These are phyloP conservation scores for Crotalaria pallida DNA, from an alignment of 306 rosid species.

Conservation along the genomic window DNA sequence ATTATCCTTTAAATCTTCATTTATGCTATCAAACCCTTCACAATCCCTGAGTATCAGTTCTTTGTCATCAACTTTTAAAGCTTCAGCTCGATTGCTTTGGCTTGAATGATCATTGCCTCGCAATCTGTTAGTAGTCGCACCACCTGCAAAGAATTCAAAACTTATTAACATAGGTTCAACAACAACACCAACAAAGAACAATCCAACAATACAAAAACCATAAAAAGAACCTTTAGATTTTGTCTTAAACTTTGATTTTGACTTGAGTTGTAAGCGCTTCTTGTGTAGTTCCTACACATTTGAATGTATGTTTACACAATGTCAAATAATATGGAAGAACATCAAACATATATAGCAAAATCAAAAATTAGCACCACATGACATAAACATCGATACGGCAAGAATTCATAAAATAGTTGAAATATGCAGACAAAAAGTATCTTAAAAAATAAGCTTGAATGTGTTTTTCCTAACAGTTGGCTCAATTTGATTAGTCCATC, in stretches of 20 bases:
- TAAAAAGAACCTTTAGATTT: constrained; percentile 43
- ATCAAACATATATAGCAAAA: background rate
- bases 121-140: constrained; percentile 16
- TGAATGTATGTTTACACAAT: background rate
- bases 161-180: background rate
- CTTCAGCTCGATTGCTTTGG: constrained; percentile 22
- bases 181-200: background rate
- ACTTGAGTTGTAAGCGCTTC: constrained; percentile 64
- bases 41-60: constrained; percentile 7
- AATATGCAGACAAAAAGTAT: too few species aligned
- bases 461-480: too few species aligned
- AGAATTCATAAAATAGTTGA: too few species aligned
- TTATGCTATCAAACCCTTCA: constrained; percentile 18
- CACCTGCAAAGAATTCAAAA: constrained; percentile 19
- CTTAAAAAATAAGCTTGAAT: too few species aligned
- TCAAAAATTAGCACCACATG: too few species aligned
- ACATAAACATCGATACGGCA: too few species aligned
- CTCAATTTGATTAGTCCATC: too few species aligned
- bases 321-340: background rate
- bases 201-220: background rate
- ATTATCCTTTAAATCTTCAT: constrained; percentile 27
- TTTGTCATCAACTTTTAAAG: constrained; percentile 21
- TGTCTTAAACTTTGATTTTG: constrained; percentile 48
- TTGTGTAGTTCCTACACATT: constrained; percentile 58
- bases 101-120: background rate